Evolutionary conservation across 2,329 filamentous ascomycete species (phyloP), one percentile per base, ranked within the genome.

Genomic region (Laburnicola sp.): DNA sequence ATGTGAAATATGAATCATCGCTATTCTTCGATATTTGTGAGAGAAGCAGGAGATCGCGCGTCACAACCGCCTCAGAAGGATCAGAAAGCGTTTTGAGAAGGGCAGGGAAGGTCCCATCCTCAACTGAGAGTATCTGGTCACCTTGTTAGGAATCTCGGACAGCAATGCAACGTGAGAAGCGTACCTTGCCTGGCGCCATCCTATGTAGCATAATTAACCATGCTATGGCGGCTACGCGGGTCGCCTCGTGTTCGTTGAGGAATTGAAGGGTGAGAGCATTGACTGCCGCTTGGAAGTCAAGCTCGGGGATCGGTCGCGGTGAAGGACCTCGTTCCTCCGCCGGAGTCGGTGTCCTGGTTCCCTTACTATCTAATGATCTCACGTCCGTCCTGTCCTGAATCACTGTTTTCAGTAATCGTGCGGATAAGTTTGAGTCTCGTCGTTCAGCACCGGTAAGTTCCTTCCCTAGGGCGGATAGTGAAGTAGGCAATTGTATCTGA

Each of bases 141-240:
- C 11, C 8, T 5, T 5, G 48, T 62, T 41, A 62, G 55, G 11
- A 39, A 26, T 47, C 48, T 37, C 48, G 30, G 11, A 26, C 2
- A 16, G 9, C 8, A 27, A 25, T 28, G 23, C 1, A 10, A 22
- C 26, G 21, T 34, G 11, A n/a, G 4, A 21, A 10, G 60, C 62
- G 3, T 56, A 96, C 89, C 70, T 96, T 97, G 46, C 88, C 84
- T 0, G 94, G 94, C 2, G 94, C 93, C 77, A 97, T 97, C 57
- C 90, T 85, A 71, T 99, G 94, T 35, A 99, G 80, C 93, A 97
- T 97, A 51, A 97, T 94, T 50, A 99, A 81, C 94, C 94, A 99
- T 4, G 89, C 93, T 54, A 99, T 78, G 11, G 94, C 92, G 32
- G 92, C 93, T 26, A 97, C 92, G 54, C 94, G 85, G 2, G 94